Evolutionary conservation across 2,329 filamentous ascomycete genomes (phyloP).

Genomic region (Chrysoporthe puriensis): DNA sequence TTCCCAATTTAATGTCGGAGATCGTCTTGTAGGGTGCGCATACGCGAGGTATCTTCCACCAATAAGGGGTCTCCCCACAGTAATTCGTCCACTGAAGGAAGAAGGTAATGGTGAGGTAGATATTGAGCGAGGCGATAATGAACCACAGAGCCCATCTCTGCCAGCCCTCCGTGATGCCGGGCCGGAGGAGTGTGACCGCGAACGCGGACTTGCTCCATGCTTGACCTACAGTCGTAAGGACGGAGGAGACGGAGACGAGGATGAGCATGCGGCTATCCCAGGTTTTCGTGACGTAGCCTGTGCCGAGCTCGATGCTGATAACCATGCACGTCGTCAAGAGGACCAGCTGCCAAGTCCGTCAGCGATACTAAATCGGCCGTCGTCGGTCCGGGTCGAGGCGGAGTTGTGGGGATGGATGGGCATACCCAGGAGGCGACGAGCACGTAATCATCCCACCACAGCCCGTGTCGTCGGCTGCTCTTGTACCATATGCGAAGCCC

Average conservation of each 20-base stretch:
- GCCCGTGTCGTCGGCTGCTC: conserved; percentile 16
- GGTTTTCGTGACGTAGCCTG: conserved; percentile 49
- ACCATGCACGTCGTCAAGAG: conserved; percentile 49
- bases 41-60: conserved; percentile 48
- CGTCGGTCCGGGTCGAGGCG: neutral
- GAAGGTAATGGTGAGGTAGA: conserved; percentile 50
- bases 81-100: conserved; percentile 54
- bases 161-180: conserved; percentile 46
- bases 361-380: neutral
- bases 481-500: conserved; percentile 31
- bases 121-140: conserved; percentile 53
- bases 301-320: conserved; percentile 52
- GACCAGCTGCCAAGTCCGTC: conserved; percentile 38
- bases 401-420: neutral
- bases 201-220: conserved; percentile 44
- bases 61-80: conserved; percentile 47
- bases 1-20: conserved; percentile 53
- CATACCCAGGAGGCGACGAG: conserved; percentile 33
- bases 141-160: conserved; percentile 50
- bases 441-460: conserved; percentile 33
- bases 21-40: conserved; percentile 45
- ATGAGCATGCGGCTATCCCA: conserved; percentile 59
- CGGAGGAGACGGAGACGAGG: conserved; percentile 50
- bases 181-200: conserved; percentile 41
- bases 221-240: conserved; percentile 43